Evolutionary conservation across 257 asterid species (phyloP).

Genomic region (Solanum bulbocastanum): DNA sequence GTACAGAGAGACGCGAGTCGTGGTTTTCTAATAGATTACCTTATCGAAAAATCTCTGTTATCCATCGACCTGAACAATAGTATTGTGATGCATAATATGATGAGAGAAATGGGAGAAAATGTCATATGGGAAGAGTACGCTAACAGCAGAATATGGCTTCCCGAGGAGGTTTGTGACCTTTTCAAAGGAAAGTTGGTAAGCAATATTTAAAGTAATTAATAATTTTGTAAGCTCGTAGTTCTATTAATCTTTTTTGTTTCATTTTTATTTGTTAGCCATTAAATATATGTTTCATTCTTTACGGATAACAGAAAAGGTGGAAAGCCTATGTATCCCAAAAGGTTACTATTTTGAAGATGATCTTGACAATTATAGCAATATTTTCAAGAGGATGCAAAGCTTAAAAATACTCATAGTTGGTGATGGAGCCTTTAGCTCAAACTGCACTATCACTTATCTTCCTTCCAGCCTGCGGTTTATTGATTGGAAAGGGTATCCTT

Average conservation of each 20-base stretch:
- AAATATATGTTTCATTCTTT: not conserved
- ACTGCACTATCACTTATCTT: not conserved
- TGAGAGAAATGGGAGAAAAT: not conserved
- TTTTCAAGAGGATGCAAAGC: not conserved
- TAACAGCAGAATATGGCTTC: not conserved
- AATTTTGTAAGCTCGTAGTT: accelerated
- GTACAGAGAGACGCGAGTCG: accelerated
- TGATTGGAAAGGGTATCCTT: not conserved
- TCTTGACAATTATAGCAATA: not conserved
- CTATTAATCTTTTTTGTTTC: too few species aligned
- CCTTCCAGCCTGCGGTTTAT: not conserved
- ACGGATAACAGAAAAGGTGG: not conserved
- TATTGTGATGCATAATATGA: not conserved
- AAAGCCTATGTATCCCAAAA: not conserved
- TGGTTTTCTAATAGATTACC: not conserved
- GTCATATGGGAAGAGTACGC: not conserved
- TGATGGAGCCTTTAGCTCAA: not conserved
- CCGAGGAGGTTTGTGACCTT: not conserved
- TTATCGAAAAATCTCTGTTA: too few species aligned
- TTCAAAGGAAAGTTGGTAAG: not conserved
- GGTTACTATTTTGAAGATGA: not conserved
- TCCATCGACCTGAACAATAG: accelerated
- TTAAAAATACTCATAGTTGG: not conserved
- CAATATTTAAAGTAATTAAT: too few species aligned
- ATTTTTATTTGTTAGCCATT: not conserved